Conservation (phyloP, 768 basidiomycete species). For the Tricholoma sp. region DNA sequence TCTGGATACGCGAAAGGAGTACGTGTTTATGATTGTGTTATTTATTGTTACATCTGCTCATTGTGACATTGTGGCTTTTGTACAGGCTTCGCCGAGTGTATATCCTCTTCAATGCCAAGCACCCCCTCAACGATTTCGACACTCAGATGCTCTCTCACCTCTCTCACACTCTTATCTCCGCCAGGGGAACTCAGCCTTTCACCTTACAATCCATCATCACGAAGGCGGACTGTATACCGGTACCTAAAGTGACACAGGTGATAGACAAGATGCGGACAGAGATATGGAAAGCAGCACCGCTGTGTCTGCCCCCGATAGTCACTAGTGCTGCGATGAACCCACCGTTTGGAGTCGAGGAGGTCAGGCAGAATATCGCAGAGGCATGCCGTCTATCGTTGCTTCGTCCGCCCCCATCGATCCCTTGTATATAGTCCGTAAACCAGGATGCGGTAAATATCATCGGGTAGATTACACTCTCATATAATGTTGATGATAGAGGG, state of each 20-base stretch:
- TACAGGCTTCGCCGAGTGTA: conserved; percentile 64
- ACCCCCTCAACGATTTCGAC: conserved; percentile 55
- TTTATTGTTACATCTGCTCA: conserved; percentile 2
- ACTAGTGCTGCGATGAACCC: conserved; percentile 46
- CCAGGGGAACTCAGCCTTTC: conserved; percentile 37
- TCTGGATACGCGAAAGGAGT: conserved; percentile 56
- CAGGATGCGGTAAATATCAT: not conserved
- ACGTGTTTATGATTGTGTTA: no score
- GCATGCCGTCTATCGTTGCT: conserved; percentile 43
- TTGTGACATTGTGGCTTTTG: no score
- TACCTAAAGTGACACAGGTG: conserved; percentile 25
- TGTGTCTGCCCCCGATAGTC: conserved; percentile 63
- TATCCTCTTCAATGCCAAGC: conserved; percentile 64
- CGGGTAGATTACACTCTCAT: conserved; percentile 8
- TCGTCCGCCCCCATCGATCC: not conserved
- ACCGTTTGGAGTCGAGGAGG: conserved; percentile 49
- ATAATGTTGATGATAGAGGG: conserved; percentile 43
- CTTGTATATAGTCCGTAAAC: not conserved
- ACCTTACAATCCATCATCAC: conserved; percentile 72
- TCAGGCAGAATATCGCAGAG: conserved; percentile 53
- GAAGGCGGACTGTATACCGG: conserved; percentile 53
- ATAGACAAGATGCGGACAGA: conserved; percentile 41
- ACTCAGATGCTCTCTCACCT: conserved; percentile 56
- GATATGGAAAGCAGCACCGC: conserved; percentile 51
- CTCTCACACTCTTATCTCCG: conserved; percentile 32